phyloP scores from a whole-genome alignment of 352 stramenopile genomes.

The Vaucheria bursata region DNA sequence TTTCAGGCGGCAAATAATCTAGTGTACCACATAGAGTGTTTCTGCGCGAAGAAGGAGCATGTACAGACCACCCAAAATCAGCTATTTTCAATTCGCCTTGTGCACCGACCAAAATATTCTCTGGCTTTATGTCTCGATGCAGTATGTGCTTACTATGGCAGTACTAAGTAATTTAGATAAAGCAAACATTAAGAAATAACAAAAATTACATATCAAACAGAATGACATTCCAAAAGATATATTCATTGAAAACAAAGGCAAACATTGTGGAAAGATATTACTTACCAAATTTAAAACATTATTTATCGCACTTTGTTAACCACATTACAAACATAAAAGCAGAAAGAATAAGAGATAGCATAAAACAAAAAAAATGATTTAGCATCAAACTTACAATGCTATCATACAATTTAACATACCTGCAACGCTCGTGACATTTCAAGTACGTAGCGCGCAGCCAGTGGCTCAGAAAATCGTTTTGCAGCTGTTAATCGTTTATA shows the following conservation, averaged over 20 bases:
- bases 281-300: too few relatives aligned
- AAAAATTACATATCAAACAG: too few relatives aligned
- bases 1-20: constrained; percentile 98
- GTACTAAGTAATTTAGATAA: constrained; percentile 65
- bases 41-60: constrained; percentile 86
- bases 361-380: too few relatives aligned
- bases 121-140: constrained; percentile 94
- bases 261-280: too few relatives aligned
- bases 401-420: neutral
- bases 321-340: too few relatives aligned
- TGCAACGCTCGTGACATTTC: constrained; percentile 83
- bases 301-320: too few relatives aligned
- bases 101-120: constrained; percentile 40
- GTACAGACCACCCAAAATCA: constrained; percentile 98
- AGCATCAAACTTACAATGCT: too few relatives aligned
- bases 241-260: too few relatives aligned
- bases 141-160: constrained; percentile 99
- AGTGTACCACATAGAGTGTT: constrained; percentile 98
- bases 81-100: constrained; percentile 94
- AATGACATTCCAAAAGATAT: too few relatives aligned
- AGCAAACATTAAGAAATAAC: too few relatives aligned
- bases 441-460: constrained; percentile 83
- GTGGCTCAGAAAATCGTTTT: constrained; percentile 80
- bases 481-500: constrained; percentile 92
- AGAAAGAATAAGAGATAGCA: too few relatives aligned